Percentiles rank a stretch among this genome's conserved stretches.
These are phyloP conservation scores for Pterothamnion heteromorphum DNA, from an alignment of 31 red algal genomes.

Conservation along the genomic window DNA sequence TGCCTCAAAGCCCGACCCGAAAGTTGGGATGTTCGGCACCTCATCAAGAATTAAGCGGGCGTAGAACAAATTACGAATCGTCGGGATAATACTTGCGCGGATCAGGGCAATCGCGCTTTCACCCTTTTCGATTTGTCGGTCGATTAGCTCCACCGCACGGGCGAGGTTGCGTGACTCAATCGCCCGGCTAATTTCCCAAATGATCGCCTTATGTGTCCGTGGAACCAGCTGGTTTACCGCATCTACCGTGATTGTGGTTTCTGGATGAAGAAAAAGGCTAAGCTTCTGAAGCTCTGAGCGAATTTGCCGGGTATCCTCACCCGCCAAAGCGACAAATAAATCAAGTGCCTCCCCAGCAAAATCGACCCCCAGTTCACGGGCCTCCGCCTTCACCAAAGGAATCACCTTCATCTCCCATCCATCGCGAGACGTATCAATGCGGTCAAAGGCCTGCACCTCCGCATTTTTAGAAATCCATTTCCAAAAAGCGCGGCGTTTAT, in stretches of 20 bases:
- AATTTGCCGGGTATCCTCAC: conserved; percentile 5
- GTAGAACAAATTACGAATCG: background rate
- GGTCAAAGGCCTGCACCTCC: background rate
- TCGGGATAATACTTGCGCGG: background rate
- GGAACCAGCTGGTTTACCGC: background rate
- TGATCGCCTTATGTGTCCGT: background rate
- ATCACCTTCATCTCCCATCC: background rate
- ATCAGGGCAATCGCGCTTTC: background rate
- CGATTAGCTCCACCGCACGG: conserved; percentile 12
- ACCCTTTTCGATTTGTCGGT: background rate
- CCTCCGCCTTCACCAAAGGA: background rate
- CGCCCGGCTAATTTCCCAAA: background rate
- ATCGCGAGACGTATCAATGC: background rate
- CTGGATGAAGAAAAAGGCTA: background rate
- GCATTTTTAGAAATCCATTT: background rate
- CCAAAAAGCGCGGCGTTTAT: background rate
- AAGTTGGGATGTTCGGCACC: background rate
- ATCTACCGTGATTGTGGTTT: background rate
- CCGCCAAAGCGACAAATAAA: background rate
- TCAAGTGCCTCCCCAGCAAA: background rate
- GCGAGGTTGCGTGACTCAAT: background rate
- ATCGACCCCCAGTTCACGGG: background rate
- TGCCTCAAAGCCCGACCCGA: background rate
- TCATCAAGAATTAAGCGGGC: background rate
- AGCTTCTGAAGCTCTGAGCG: background rate